Evolutionary conservation across 2,329 filamentous ascomycete species (phyloP).

Genomic region (Exophiala lecanii-corni): DNA sequence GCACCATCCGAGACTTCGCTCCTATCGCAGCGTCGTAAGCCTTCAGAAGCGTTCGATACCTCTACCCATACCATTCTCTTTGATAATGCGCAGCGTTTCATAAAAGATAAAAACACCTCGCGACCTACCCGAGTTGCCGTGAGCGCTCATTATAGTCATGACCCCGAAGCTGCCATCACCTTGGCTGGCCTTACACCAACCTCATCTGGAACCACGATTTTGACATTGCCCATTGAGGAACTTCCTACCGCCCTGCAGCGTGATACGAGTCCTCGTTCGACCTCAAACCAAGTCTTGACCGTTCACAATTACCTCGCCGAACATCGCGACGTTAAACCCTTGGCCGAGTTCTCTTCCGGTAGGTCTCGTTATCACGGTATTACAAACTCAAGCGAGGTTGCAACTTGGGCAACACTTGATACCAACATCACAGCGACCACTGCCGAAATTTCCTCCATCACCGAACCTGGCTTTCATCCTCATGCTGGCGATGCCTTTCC

Average conservation of each 20-base stretch:
- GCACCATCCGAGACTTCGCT: constrained; percentile 25
- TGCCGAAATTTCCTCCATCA: constrained; percentile 11
- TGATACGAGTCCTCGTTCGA: constrained; percentile 1
- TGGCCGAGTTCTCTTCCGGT: constrained; percentile 43
- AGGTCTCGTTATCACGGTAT: constrained; percentile 47
- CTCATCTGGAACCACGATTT: constrained; percentile 13
- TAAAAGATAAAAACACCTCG: constrained; percentile 25
- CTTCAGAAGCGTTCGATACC: constrained; percentile 1
- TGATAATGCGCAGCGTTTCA: constrained; percentile 45
- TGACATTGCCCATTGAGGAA: constrained; percentile 21
- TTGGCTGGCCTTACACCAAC: constrained; percentile 20
- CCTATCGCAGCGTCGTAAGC: neutral
- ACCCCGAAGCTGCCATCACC: constrained; percentile 28
- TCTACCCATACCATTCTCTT: constrained; percentile 40
- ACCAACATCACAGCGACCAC: constrained; percentile 38
- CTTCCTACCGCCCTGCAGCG: constrained; percentile 18
- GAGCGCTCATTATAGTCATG: constrained; percentile 21
- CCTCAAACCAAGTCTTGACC: constrained; percentile 8
- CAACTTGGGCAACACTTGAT: constrained; percentile 48
- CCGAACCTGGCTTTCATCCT: constrained; percentile 24
- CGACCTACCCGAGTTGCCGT: constrained; percentile 27
- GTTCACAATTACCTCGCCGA: constrained; percentile 38
- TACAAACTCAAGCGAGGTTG: constrained; percentile 39
- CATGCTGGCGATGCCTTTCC: constrained; percentile 39
- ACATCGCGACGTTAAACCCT: constrained; percentile 41